Base-by-base conservation (phyloP, 2,329 filamentous ascomycete species). In the Fonsecaea pugnacius region DNA sequence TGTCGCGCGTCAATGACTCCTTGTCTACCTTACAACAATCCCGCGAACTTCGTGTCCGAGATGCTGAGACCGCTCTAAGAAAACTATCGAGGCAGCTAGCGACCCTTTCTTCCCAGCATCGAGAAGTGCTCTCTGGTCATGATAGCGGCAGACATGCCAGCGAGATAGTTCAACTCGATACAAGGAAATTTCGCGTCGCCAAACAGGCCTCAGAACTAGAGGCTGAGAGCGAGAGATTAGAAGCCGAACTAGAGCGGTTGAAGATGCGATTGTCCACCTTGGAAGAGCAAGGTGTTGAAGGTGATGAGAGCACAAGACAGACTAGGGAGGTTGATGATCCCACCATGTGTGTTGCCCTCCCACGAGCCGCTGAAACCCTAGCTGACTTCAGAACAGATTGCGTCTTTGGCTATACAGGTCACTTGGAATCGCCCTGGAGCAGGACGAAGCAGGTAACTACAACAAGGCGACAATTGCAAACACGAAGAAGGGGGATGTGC, bases 181-280 rank as follows among this genome's bases (percentile, higher is more conserved):
- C 92, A 1, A 88, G 93, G 71, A 97, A 97, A 75, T 98, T 98
- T 79, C 89, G 92, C 71, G 89, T 92, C 63, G 94, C 94, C n/a
- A 98, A 98, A 78, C 87, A 91, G 16, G 92, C 91, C 0, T 89
- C 87, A 1, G 94, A 98, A 75, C 82, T 95, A 6, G 93, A 97
- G 80, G 92, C 94, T 74, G 95, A 99, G 79, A 90, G 91, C n/a
- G 94, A 98, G 81, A 85, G 94, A n/a, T 81, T 98, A 52, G 88
- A 91, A 62, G 86, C 87, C 5, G 91, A 96, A 76, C 80, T 92
- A 5, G 90, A 88, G 14, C 87, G 93, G 72, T 80, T 97, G 63
- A 87, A 87, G 66, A 88, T 88, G 50, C 84, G 89, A 9, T 79
- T 97, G 72, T 88, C 90, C 54, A 92, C 96, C 76, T 79, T 98